These are phyloP conservation scores for Irpex rosettiformis DNA, from an alignment of 1,284 basidiomycete genomes.

Conservation along the genomic window DNA sequence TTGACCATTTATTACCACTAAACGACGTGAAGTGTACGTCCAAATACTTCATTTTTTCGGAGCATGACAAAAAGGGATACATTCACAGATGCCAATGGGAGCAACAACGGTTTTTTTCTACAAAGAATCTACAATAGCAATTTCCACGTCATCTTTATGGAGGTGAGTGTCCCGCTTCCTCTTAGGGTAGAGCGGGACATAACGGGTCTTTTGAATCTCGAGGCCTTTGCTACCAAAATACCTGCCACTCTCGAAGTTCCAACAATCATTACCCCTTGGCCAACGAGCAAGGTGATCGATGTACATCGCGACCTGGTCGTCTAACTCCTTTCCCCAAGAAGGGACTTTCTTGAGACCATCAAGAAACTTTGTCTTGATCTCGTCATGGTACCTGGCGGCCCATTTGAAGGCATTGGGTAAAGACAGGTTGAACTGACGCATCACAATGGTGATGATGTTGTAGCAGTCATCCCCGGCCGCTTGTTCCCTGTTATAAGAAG, in stretches of 20 bases:
- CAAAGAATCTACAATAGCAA: neutral
- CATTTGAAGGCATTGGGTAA: conserved; percentile 31
- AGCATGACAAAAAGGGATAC: too few relatives aligned
- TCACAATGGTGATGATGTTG: conserved; percentile 26
- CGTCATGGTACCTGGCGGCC: conserved; percentile 24
- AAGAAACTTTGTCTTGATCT: conserved; percentile 24
- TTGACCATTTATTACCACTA: too few relatives aligned
- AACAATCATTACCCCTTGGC: conserved; percentile 31
- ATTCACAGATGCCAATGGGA: too few relatives aligned
- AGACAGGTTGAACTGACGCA: conserved; percentile 17
- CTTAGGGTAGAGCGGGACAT: conserved; percentile 13
- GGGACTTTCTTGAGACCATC: conserved; percentile 19
- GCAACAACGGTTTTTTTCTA: too few relatives aligned
- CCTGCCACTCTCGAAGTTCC: conserved; percentile 34
- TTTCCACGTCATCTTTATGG: neutral
- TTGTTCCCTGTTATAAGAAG: conserved; percentile 32
- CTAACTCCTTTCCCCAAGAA: conserved; percentile 19
- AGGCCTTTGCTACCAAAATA: conserved; percentile 32
- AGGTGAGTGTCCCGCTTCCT: neutral
- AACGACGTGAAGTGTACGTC: too few relatives aligned
- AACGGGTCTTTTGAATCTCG: conserved; percentile 20
- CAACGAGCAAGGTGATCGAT: conserved; percentile 32
- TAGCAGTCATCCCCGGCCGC: conserved; percentile 29
- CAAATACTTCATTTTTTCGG: too few relatives aligned
- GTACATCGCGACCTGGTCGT: conserved; percentile 26